These are phyloP conservation scores for Mortierella sp. DNA, from an alignment of 371 early-diverging fungal species.

Conservation along the genomic window DNA sequence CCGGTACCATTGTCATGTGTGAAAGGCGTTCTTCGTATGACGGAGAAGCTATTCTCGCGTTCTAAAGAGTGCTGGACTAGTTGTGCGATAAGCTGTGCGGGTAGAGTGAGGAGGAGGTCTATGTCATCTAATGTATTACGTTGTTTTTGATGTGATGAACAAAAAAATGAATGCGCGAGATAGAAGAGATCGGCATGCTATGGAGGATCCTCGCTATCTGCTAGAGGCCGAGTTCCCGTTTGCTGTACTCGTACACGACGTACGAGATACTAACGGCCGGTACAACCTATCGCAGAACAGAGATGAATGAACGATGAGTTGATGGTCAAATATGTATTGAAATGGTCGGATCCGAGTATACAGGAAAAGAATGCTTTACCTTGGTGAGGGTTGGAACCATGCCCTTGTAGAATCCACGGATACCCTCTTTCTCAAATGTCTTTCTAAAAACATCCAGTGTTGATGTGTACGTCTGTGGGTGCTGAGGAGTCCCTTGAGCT, in stretches of 20 bases:
- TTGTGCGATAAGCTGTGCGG: no score
- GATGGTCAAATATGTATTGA: conserved; percentile 4
- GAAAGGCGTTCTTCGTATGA: no score
- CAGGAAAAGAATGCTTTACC: conserved; percentile 47
- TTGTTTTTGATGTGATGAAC: no score
- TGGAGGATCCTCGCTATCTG: not conserved
- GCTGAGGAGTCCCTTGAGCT: conserved; percentile 85
- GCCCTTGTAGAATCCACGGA: conserved; percentile 74
- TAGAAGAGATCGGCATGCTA: not conserved
- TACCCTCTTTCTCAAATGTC: conserved; percentile 64
- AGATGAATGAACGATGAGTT: conserved; percentile 2
- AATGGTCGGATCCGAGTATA: not conserved
- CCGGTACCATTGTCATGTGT: no score
- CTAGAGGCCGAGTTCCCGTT: conserved; percentile 61
- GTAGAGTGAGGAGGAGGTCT: no score
- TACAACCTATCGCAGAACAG: conserved; percentile 57
- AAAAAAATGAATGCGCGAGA: not conserved
- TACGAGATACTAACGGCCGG: conserved; percentile 74
- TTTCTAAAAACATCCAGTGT: conserved; percentile 76
- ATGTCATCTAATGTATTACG: no score
- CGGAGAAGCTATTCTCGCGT: no score
- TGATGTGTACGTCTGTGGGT: conserved; percentile 75
- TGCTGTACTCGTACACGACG: conserved; percentile 71
- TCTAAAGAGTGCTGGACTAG: no score
- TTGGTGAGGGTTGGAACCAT: conserved; percentile 81